phyloP scores from a whole-genome alignment of 495 filamentous ascomycete genomes.

The Lophium mytilinum region DNA sequence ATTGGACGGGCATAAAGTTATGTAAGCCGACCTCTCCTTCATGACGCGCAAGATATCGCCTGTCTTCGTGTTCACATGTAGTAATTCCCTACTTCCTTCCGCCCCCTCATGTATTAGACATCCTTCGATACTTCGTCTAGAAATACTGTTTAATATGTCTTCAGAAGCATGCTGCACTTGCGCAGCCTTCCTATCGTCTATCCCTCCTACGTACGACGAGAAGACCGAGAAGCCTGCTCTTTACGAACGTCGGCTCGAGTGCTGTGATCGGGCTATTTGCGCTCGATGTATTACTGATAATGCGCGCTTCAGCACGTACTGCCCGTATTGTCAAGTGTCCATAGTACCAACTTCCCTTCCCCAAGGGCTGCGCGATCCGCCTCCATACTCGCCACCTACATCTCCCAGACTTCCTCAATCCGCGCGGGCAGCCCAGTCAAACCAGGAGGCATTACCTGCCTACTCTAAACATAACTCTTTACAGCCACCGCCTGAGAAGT shows the following conservation, averaged over 20 bases:
- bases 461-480: slow-evolving; percentile 30
- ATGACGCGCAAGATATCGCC: no score
- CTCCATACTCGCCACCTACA: slow-evolving; percentile 44
- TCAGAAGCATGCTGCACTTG: slow-evolving; percentile 58
- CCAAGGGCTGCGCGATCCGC: slow-evolving; percentile 50
- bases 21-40: no score
- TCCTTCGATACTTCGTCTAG: not conserved
- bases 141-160: slow-evolving; percentile 12
- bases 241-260: slow-evolving; percentile 46
- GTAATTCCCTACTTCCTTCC: not conserved
- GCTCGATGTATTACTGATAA: slow-evolving; percentile 59
- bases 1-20: no score
- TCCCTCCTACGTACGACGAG: slow-evolving; percentile 35
- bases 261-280: slow-evolving; percentile 62
- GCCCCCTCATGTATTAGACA: not conserved
- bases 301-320: slow-evolving; percentile 60
- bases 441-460: slow-evolving; percentile 27
- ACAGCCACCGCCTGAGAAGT: slow-evolving; percentile 27
- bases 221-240: slow-evolving; percentile 49
- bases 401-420: slow-evolving; percentile 35
- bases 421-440: slow-evolving; percentile 14
- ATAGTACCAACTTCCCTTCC: slow-evolving; percentile 44
- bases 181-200: slow-evolving; percentile 46
- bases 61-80: no score
- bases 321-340: slow-evolving; percentile 52